Evolutionary conservation across 2,329 filamentous ascomycete genomes (phyloP), one percentile per base, ranked within the genome.

Genomic region (Trichoderma atrobrunneum): DNA sequence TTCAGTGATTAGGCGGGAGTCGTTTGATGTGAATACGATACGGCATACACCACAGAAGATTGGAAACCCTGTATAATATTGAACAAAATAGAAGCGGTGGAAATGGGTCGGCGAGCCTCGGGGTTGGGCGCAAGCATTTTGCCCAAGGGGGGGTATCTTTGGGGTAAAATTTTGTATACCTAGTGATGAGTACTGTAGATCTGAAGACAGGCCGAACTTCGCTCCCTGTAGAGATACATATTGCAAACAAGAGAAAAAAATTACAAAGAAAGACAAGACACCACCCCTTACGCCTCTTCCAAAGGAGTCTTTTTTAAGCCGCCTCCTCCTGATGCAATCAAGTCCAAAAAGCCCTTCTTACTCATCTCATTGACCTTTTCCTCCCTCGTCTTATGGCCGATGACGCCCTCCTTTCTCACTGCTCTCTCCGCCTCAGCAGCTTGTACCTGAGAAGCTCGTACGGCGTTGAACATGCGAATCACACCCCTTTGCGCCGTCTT

Each of bases 321-420:
- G 1, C 88, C 88, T 12, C 89, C 89, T 24, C 89, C 88, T 2
- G 87, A 88, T 5, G 89, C 88, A 80, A 99, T 97, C 81, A 98
- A 83, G 74, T 98, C 95, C 81, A 99, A 82, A 84, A 98, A 99
- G 0, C 95, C 95, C 84, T 98, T 93, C 85, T 97, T 97, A 81
- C 92, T 97, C 91, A 99, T 96, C 86, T 98, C 95, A 75, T 93
- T 96, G 67, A 97, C 87, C 84, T 92, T 94, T 83, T 97, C 94
- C 82, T 97, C 92, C 75, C 94, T 89, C 81, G 92, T 90, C 74
- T 88, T 88, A 78, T 94, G 90, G 2, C 95, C 95, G 36, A 97
- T 88, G 0, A 97, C 85, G 4, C 94, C 93, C 73, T 91, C 88
- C 76, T 89, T 90, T 81, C 89, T 88, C 63, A 90, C 87, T 75